Base-by-base conservation (phyloP, 2,329 filamentous ascomycete species). In the Clonostachys rhizophaga region DNA sequence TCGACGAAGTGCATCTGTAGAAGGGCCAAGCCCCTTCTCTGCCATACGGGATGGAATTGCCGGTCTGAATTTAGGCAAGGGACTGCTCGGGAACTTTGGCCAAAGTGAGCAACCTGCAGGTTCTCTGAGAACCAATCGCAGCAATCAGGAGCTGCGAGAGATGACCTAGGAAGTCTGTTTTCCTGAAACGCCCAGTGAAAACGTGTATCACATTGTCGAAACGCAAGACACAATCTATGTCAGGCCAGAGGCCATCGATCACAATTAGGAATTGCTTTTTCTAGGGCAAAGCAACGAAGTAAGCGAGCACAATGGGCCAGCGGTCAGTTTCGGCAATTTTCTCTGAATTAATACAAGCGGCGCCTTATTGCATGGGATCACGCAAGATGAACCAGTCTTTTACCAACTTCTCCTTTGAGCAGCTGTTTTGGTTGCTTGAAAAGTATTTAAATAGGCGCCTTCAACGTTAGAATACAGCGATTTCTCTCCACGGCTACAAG, bases 31-130 rank as follows among this genome's bases (percentile, higher is more conserved):
- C 6, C 48, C 68, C 2, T 69, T 79, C 49, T 58, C 72, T 5
- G 61, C 68, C 14, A 66, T 79, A 20, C 65, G 70, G 46, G 75
- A 78, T 24, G 73, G 73, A 18, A 68, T 79, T 14, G 67, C 68
- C 2, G 68, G 69, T 14, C 55, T 80, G 10, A 71, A 69, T 40
- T 58, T 83, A 16, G 71, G 74, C n/a, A 75, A 70, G 46, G 69
- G 68, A 16, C 56, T 74, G 43, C 62, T 76, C 39, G 58, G 64
- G 44, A 62, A 58, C 42, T 52, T 67, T 45, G 58, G 63, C 24
- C 49, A 58, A 13, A 30, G 20, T 11, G 44, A 40, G 8, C 14
- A 24, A 36, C 37, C 24, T 51, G 45, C 54, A 53, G 58, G 55
- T 50, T 60, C 52, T 54, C 49, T 30, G 30, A 41, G 50, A 39